These are phyloP conservation scores for Cavenderia fasciculata DNA, from an alignment of 78 protist genomes.

Conservation along the genomic window DNA sequence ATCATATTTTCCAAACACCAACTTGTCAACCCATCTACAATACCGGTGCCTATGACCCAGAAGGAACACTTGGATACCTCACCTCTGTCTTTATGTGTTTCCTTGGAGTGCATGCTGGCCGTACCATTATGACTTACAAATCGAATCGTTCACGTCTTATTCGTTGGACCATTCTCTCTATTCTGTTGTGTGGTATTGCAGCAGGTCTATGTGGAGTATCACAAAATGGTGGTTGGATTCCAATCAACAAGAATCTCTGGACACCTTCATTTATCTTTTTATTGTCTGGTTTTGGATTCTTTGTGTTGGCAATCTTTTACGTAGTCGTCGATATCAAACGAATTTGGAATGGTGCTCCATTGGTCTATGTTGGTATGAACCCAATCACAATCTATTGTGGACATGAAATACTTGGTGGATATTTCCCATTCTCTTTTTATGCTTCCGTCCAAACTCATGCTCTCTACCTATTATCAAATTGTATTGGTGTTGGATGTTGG, in stretches of 20 bases:
- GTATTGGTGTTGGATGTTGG: slow-evolving; percentile 77
- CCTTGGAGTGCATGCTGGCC: slow-evolving; percentile 82
- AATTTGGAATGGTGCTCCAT: slow-evolving; percentile 84
- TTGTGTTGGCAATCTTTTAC: slow-evolving; percentile 32
- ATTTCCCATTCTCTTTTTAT: slow-evolving; percentile 66
- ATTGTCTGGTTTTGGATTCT: slow-evolving; percentile 78
- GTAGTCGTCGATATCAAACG: slow-evolving; percentile 69
- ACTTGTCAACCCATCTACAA: slow-evolving; percentile 47
- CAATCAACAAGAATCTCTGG: slow-evolving; percentile 89
- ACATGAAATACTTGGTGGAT: slow-evolving; percentile 49
- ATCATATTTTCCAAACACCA: slow-evolving; percentile 79
- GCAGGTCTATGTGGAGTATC: slow-evolving; percentile 62
- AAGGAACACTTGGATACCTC: slow-evolving; percentile 85
- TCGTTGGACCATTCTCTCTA: slow-evolving; percentile 75
- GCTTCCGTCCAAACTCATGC: slow-evolving; percentile 32
- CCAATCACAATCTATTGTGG: slow-evolving; percentile 80
- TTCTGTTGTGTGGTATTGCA: slow-evolving; percentile 29
- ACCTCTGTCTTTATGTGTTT: slow-evolving; percentile 81
- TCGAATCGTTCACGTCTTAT: slow-evolving; percentile 15
- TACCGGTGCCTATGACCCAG: slow-evolving; percentile 83
- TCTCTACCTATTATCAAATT: slow-evolving; percentile 26
- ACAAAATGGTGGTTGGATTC: slow-evolving; percentile 81
- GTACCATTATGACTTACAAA: slow-evolving; percentile 15
- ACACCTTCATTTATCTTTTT: slow-evolving; percentile 72
- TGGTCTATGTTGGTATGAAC: slow-evolving; percentile 87